Evolutionary conservation across 352 stramenopile genomes (phyloP).

Genomic region (Phytophthora europaea): DNA sequence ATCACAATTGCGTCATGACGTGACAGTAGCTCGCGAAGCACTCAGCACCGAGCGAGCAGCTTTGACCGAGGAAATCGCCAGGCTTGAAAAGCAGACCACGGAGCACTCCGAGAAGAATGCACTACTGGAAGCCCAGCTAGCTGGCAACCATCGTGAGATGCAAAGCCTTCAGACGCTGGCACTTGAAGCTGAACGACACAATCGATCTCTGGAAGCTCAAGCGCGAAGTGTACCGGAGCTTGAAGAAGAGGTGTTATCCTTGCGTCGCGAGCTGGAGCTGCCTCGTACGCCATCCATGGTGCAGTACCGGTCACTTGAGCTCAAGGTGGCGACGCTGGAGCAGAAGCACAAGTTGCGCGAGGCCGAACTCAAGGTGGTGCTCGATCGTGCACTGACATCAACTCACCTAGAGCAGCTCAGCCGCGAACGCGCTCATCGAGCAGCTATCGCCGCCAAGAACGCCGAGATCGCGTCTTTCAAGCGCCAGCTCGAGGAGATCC

Average conservation of each 20-base stretch:
- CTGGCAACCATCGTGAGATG: constrained; percentile 38
- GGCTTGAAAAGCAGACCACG: constrained; percentile 41
- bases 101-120: constrained; percentile 32
- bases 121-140: constrained; percentile 40
- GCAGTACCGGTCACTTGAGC: constrained; percentile 77
- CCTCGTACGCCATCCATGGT: constrained; percentile 84
- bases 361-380: constrained; percentile 77
- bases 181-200: constrained; percentile 38
- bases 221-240: constrained; percentile 51
- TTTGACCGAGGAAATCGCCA: constrained; percentile 9
- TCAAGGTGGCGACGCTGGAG: constrained; percentile 78
- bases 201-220: constrained; percentile 37
- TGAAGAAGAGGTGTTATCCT: constrained; percentile 60
- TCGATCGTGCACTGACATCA: constrained; percentile 70
- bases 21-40: constrained; percentile 13
- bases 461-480: constrained; percentile 84
- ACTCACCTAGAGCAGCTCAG: constrained; percentile 76
- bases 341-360: constrained; percentile 84
- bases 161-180: constrained; percentile 46
- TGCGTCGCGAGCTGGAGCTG: constrained; percentile 57
- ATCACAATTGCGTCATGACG: constrained; percentile 17
- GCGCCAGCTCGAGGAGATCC: constrained; percentile 73
- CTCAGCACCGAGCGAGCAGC: constrained; percentile 17
- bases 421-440: constrained; percentile 62
- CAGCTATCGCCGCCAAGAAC: constrained; percentile 78